phyloP scores from a whole-genome alignment of 1,284 basidiomycete genomes.

The Leccinum pachyderme region DNA sequence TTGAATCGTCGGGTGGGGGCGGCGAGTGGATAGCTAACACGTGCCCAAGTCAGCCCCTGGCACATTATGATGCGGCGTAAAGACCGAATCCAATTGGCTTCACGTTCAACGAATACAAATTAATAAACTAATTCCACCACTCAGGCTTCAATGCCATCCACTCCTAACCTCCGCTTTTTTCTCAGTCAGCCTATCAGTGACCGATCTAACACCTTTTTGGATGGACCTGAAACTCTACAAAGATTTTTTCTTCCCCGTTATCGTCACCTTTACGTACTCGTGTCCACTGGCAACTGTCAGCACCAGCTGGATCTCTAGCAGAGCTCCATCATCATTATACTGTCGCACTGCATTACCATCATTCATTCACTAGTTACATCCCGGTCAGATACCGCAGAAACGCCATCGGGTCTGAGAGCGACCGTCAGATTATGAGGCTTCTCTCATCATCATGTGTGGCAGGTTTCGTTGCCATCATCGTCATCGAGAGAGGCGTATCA shows the following conservation, averaged over 20 bases:
- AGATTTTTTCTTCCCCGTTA: neutral
- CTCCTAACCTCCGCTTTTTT: neutral
- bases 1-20: conserved; percentile 1
- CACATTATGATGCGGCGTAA: neutral
- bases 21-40: neutral
- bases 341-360: neutral
- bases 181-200: neutral
- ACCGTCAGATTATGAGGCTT: neutral
- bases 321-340: neutral
- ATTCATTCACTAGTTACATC: neutral
- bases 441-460: no score
- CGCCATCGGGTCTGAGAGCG: neutral
- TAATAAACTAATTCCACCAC: neutral
- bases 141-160: neutral
- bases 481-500: neutral
- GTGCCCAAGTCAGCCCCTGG: neutral
- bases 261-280: neutral
- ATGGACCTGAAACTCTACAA: neutral
- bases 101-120: neutral
- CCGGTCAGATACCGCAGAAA: neutral
- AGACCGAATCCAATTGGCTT: neutral
- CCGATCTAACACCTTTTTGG: neutral
- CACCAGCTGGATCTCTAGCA: neutral
- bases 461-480: neutral
- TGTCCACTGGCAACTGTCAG: neutral